Conservation (phyloP, 208 protist species). For the Porcisia deanei region DNA sequence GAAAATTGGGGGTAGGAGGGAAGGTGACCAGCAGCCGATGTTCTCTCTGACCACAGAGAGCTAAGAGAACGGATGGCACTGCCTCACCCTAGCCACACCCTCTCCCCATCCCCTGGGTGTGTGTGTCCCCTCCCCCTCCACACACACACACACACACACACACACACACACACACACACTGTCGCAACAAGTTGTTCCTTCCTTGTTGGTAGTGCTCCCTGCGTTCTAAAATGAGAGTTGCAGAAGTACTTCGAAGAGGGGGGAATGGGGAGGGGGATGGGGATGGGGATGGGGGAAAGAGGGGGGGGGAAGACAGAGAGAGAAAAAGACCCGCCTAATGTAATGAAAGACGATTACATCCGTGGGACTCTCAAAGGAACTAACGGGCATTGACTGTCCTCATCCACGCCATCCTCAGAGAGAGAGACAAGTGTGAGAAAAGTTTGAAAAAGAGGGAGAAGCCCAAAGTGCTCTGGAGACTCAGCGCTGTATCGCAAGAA, state of each 20-base stretch:
- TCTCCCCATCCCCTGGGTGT: not conserved
- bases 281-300: not conserved
- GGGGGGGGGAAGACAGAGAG: not conserved
- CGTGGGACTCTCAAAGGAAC: not conserved
- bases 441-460: not conserved
- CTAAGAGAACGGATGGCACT: not conserved
- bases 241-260: not conserved
- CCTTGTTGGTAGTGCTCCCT: no score
- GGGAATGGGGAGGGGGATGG: not conserved
- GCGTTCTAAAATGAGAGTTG: not conserved
- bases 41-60: not conserved
- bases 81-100: not conserved
- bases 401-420: not conserved
- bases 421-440: not conserved
- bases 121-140: not conserved
- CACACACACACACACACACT: no score
- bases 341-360: not conserved
- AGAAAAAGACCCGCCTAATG: not conserved
- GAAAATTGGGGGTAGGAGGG: not conserved
- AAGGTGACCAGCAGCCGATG: not conserved
- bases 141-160: no score
- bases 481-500: not conserved
- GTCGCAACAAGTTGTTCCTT: no score
- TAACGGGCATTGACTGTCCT: not conserved
- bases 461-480: not conserved